These are phyloP conservation scores for Fusarium sp. DNA, from an alignment of 2,329 filamentous ascomycete genomes.

Conservation along the genomic window DNA sequence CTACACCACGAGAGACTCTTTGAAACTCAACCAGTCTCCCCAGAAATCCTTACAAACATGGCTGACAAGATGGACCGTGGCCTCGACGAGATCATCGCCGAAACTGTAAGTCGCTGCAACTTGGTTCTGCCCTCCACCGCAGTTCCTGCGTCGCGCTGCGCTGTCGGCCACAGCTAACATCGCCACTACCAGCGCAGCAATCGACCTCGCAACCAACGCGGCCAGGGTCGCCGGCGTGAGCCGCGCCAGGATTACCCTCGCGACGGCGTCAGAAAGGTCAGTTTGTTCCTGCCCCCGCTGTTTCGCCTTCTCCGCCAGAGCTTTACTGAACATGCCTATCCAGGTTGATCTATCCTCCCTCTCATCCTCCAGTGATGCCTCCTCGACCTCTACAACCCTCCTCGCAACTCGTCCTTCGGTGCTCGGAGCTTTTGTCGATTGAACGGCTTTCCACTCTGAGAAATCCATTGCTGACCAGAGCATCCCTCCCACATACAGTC, in stretches of 20 bases:
- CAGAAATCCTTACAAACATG: conserved; percentile 44
- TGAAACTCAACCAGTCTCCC: neutral
- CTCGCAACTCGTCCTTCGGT: conserved; percentile 47
- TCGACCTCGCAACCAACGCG: conserved; percentile 52
- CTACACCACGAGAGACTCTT: neutral
- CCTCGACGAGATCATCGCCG: conserved; percentile 68
- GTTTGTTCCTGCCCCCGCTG: conserved; percentile 13
- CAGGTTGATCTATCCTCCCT: conserved; percentile 52
- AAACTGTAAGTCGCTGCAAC: conserved; percentile 52
- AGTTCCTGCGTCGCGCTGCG: conserved; percentile 23
- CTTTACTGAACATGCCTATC: conserved; percentile 32
- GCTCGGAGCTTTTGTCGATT: conserved; percentile 47
- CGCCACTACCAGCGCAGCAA: conserved; percentile 39
- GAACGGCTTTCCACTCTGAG: conserved; percentile 48
- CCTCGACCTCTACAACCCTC: conserved; percentile 46
- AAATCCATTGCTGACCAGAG: conserved; percentile 53
- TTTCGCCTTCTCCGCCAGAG: conserved; percentile 2
- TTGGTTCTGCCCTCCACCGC: neutral
- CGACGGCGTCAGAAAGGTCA: conserved; percentile 92
- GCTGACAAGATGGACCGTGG: conserved; percentile 64
- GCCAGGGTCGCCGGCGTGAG: conserved; percentile 50
- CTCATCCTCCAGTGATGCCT: conserved; percentile 42
- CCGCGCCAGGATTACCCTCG: conserved; percentile 69
- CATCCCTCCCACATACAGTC: conserved; percentile 62
- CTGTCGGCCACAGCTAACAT: conserved; percentile 34